These are phyloP conservation scores for Tulasnella sp. DNA, from an alignment of 768 basidiomycete species.

Conservation along the genomic window DNA sequence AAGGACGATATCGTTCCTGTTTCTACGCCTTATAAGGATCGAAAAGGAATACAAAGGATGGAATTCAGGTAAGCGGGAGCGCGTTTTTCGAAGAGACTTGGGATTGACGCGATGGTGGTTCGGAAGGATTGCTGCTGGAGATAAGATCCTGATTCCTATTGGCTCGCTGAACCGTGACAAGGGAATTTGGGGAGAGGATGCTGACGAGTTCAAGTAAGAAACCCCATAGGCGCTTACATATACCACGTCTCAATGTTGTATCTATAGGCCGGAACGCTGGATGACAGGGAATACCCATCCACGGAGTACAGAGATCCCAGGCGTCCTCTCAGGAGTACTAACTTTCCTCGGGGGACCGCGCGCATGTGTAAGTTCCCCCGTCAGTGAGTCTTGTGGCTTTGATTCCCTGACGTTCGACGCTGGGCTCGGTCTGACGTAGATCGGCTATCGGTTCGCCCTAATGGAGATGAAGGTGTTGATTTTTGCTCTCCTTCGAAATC, in stretches of 20 bases:
- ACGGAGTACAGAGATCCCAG: constrained; percentile 53
- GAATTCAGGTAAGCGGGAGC: constrained; percentile 21
- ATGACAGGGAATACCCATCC: constrained; percentile 48
- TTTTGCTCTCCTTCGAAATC: constrained; percentile 56
- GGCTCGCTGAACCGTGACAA: constrained; percentile 56
- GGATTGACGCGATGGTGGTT: not conserved
- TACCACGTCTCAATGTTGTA: not conserved
- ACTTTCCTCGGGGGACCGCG: constrained; percentile 68
- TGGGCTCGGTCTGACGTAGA: not conserved
- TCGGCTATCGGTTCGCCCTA: constrained; percentile 31
- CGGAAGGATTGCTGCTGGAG: constrained; percentile 43
- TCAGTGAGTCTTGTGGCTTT: constrained; percentile 48
- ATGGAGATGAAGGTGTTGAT: constrained; percentile 49
- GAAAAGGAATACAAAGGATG: constrained; percentile 7
- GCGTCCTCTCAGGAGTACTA: constrained; percentile 62
- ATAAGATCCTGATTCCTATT: constrained; percentile 56
- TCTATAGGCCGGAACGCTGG: constrained; percentile 67
- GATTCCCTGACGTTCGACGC: not conserved
- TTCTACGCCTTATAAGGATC: constrained; percentile 33
- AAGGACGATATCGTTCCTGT: constrained; percentile 34
- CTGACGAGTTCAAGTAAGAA: constrained; percentile 60
- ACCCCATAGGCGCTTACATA: not conserved
- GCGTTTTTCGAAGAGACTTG: not conserved
- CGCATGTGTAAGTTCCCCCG: constrained; percentile 50
- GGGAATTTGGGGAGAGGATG: constrained; percentile 66